Percentiles rank a stretch among this genome's conserved stretches.
These are phyloP conservation scores for Carallia brachiata DNA, from an alignment of 345 rosid species.

Conservation along the genomic window DNA sequence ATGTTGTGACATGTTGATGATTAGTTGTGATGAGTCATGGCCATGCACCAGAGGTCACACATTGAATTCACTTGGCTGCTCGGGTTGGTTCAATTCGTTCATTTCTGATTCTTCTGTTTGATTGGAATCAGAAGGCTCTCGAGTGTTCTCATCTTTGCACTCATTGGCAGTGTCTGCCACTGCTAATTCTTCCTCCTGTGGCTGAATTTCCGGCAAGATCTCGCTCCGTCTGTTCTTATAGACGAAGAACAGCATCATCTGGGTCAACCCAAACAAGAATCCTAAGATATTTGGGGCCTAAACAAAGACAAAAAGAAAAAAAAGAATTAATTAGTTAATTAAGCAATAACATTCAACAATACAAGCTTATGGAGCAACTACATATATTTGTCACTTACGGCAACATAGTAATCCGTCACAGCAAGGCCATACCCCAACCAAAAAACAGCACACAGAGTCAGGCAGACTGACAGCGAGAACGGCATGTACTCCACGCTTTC, in stretches of 20 bases:
- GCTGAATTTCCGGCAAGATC: conserved; percentile 17
- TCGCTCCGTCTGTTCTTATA: conserved; percentile 23
- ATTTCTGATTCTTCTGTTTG: neutral
- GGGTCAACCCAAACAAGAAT: conserved; percentile 40
- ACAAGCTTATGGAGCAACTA: neutral
- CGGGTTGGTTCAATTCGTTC: neutral
- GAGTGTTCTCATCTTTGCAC: neutral
- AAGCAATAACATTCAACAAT: neutral
- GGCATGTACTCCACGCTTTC: conserved; percentile 17
- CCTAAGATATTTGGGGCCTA: conserved; percentile 56
- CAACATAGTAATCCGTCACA: neutral
- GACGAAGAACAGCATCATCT: conserved; percentile 45
- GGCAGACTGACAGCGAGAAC: conserved; percentile 1
- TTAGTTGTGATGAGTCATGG: too few relatives aligned
- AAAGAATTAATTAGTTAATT: neutral
- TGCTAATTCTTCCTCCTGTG: conserved; percentile 11
- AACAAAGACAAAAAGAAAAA: too few relatives aligned
- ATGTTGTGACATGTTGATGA: too few relatives aligned
- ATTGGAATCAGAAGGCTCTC: neutral
- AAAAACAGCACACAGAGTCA: conserved; percentile 4
- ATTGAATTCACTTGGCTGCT: neutral
- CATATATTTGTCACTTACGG: conserved; percentile 2
- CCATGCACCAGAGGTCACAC: neutral
- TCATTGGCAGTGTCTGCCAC: neutral
- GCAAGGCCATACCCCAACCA: conserved; percentile 19